These are phyloP conservation scores for Podospora comata DNA, from an alignment of 495 filamentous ascomycete genomes.

Conservation along the genomic window DNA sequence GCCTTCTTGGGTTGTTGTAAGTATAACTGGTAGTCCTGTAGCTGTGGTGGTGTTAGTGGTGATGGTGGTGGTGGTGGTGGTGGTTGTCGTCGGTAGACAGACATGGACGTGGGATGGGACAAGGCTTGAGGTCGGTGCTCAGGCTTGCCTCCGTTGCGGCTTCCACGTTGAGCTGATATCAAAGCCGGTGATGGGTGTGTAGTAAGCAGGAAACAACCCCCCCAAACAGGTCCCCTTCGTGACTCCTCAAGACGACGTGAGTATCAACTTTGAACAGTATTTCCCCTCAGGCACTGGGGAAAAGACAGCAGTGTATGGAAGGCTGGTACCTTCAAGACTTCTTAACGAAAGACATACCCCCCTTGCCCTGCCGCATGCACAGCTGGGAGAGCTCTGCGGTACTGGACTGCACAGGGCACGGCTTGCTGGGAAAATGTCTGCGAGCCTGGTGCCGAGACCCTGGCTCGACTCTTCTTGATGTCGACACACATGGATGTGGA, in stretches of 20 bases:
- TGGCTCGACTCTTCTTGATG: neutral
- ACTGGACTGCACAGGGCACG: neutral
- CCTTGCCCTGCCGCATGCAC: neutral
- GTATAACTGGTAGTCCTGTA: neutral
- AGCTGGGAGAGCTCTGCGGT: neutral
- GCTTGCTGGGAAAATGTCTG: neutral
- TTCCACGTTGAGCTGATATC: neutral
- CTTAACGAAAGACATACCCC: neutral
- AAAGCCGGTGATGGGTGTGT: neutral
- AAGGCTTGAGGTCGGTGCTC: too few species aligned
- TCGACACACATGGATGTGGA: neutral
- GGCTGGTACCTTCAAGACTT: too few species aligned
- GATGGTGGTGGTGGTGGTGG: too few species aligned
- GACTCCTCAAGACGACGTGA: neutral
- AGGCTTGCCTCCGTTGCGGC: neutral
- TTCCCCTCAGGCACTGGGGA: neutral
- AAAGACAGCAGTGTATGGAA: neutral
- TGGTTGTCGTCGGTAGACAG: neutral
- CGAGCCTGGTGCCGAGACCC: neutral
- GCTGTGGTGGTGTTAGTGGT: too few species aligned
- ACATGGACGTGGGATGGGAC: neutral
- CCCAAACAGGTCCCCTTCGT: neutral
- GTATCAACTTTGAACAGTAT: neutral
- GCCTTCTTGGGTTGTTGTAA: neutral
- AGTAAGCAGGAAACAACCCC: too few species aligned